Conservation (phyloP, 805 yeast genomes). For the Nakazawaea wyomingensis region DNA sequence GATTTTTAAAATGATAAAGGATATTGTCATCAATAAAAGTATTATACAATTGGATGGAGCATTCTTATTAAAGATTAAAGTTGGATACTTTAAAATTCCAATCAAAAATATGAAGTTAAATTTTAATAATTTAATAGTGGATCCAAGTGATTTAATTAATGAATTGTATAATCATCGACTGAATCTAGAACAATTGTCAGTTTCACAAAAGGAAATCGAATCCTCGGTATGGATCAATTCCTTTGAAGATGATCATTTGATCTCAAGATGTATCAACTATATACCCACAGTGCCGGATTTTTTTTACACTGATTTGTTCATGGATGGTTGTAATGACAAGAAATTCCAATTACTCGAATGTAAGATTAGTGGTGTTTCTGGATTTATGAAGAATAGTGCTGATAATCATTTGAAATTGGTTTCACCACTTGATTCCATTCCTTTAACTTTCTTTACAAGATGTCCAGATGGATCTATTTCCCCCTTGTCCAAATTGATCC, state of each 20-base stretch:
- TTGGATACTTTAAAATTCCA: slow-evolving; percentile 5
- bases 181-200: not conserved
- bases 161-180: slow-evolving; percentile 3
- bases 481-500: slow-evolving; percentile 5
- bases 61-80: slow-evolving; percentile 7
- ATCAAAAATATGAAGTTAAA: slow-evolving; percentile 3
- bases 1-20: slow-evolving; percentile 4
- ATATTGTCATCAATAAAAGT: not conserved
- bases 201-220: not conserved
- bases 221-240: slow-evolving; percentile 4
- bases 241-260: not conserved
- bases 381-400: not conserved
- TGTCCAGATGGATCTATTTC: not conserved
- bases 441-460: not conserved
- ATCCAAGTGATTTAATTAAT: slow-evolving; percentile 9
- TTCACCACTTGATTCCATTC: not conserved
- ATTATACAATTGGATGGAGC: slow-evolving; percentile 2
- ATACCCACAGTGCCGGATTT: slow-evolving; percentile 5
- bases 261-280: slow-evolving; percentile 1
- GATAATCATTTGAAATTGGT: not conserved
- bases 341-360: not conserved
- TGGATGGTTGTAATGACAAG: slow-evolving; percentile 1
- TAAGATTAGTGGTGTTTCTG: slow-evolving; percentile 1
- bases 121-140: slow-evolving; percentile 1
- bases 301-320: not conserved